phyloP scores from a whole-genome alignment of 345 rosid genomes.

The Hypericum androsaemum region DNA sequence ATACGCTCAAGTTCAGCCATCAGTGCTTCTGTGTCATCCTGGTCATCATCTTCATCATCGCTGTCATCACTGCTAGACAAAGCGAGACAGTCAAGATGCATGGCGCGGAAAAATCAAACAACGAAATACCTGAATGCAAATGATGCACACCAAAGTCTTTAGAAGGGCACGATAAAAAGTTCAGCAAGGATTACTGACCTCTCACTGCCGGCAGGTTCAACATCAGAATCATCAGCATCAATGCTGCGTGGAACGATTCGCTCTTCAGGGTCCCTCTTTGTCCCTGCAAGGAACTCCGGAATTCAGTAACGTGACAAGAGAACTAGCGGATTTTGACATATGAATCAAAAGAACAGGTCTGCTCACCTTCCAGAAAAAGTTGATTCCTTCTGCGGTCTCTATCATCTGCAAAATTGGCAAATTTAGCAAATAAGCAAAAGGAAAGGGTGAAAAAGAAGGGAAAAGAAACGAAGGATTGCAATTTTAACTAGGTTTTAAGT shows the following conservation, averaged over 20 bases:
- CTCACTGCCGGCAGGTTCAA: slow-evolving; percentile 55
- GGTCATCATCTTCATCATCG: slow-evolving; percentile 52
- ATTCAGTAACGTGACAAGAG: slow-evolving; percentile 18
- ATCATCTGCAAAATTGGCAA: slow-evolving; percentile 46
- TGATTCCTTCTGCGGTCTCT: slow-evolving; percentile 78
- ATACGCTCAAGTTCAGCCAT: slow-evolving; percentile 93
- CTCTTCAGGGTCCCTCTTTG: slow-evolving; percentile 71
- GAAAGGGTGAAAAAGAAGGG: neutral
- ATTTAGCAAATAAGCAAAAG: neutral
- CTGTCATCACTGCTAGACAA: slow-evolving; percentile 25
- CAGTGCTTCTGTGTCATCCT: slow-evolving; percentile 82
- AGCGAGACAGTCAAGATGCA: neutral
- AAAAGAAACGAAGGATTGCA: neutral
- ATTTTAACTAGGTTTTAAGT: neutral
- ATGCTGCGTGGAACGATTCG: slow-evolving; percentile 68
- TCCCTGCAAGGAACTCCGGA: slow-evolving; percentile 28
- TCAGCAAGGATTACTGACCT: slow-evolving; percentile 31
- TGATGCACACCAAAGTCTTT: neutral
- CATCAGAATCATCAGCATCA: slow-evolving; percentile 98
- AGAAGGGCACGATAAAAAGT: neutral
- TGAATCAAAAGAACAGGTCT: neutral
- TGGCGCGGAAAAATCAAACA: neutral
- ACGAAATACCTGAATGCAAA: neutral
- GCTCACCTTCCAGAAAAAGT: slow-evolving; percentile 66
- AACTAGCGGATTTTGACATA: neutral